Conservation (phyloP, 2,329 filamentous ascomycete species). For the Drechslera avenae region DNA sequence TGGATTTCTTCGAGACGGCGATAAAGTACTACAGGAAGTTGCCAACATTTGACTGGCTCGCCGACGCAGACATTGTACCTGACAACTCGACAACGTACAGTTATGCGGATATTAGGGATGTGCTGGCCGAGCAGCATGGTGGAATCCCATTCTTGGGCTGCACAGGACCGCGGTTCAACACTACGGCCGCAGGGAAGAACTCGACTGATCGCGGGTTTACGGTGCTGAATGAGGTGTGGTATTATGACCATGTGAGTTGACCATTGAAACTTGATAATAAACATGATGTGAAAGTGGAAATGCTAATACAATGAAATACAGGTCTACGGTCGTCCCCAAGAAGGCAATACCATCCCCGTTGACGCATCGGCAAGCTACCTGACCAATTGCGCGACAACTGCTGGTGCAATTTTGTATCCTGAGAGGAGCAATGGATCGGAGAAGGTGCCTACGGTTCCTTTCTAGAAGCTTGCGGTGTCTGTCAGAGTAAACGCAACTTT, state of each 20-base stretch:
- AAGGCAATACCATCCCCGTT: constrained; percentile 54
- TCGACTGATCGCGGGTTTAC: constrained; percentile 63
- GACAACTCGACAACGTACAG: constrained; percentile 64
- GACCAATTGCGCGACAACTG: constrained; percentile 61
- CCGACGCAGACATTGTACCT: constrained; percentile 59
- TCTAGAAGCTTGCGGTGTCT: no score
- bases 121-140: constrained; percentile 58
- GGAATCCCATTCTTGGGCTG: constrained; percentile 66
- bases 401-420: constrained; percentile 61
- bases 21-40: constrained; percentile 63
- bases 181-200: constrained; percentile 62
- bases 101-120: constrained; percentile 58
- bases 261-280: no score
- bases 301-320: constrained; percentile 2
- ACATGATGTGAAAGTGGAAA: neutral
- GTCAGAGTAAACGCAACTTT: no score
- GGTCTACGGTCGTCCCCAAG: constrained; percentile 61
- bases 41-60: constrained; percentile 67
- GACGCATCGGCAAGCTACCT: constrained; percentile 55
- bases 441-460: constrained; percentile 35
- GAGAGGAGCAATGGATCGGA: constrained; percentile 54
- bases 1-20: constrained; percentile 67
- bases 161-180: constrained; percentile 64
- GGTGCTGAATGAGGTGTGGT: constrained; percentile 67
- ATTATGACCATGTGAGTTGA: constrained; percentile 62